These are phyloP conservation scores for Blastobotrys elegans DNA, from an alignment of 1,139 yeast genomes.

Conservation along the genomic window DNA sequence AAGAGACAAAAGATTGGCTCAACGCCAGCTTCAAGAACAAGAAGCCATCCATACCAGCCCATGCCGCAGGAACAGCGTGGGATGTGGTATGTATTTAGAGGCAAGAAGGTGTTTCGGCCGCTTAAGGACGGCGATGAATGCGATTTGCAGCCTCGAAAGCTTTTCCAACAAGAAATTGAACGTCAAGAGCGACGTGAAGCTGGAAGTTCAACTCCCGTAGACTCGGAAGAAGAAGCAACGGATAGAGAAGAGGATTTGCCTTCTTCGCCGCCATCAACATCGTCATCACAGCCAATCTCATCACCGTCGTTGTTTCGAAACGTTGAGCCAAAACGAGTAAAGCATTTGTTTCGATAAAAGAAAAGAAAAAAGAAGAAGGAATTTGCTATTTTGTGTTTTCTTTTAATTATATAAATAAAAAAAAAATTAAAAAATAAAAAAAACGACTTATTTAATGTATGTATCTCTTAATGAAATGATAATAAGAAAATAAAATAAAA, in stretches of 20 bases:
- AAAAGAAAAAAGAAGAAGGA: no score
- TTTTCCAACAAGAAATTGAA: conserved; percentile 18
- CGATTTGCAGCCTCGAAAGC: conserved; percentile 23
- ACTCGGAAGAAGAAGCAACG: conserved; percentile 24
- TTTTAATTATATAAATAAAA: not conserved
- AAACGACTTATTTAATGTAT: not conserved
- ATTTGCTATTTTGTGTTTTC: not conserved
- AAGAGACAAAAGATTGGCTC: conserved; percentile 1
- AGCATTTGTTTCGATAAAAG: conserved; percentile 1
- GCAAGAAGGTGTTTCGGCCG: conserved; percentile 37
- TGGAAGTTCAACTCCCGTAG: not conserved
- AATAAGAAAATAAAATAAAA: not conserved
- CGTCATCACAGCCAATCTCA: not conserved
- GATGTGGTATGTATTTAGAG: conserved; percentile 39
- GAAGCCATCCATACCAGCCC: conserved; percentile 25
- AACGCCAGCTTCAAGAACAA: not conserved
- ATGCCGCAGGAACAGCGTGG: conserved; percentile 28
- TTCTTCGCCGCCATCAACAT: not conserved
- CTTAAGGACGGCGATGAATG: conserved; percentile 23
- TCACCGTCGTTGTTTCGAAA: not conserved
- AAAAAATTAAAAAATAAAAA: not conserved
- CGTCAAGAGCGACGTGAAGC: not conserved
- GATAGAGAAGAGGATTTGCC: conserved; percentile 20
- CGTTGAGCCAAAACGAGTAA: not conserved
- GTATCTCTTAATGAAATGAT: not conserved